A percentile compares a stretch with the other conserved stretches of the same genome.
These are phyloP conservation scores for Lentinula lateritia DNA, from an alignment of 768 basidiomycete genomes.

Conservation along the genomic window DNA sequence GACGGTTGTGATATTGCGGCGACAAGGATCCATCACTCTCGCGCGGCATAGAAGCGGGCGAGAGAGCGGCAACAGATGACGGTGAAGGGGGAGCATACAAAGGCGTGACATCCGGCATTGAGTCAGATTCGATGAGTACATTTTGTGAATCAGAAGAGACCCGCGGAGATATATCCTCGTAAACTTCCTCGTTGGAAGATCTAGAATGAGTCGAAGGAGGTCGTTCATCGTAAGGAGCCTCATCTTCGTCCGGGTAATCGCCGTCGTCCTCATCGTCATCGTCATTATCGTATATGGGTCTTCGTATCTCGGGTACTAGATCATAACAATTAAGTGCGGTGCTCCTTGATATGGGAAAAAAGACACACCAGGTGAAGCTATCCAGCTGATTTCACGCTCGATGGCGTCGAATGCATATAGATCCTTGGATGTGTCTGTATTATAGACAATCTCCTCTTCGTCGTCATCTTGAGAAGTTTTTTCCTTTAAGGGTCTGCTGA, in stretches of 20 bases:
- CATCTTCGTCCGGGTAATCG: slow-evolving; percentile 29
- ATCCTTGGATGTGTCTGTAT: not conserved
- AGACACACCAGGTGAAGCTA: slow-evolving; percentile 63
- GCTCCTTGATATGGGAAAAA: slow-evolving; percentile 3
- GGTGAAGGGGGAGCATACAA: slow-evolving; percentile 43
- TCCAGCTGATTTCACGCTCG: slow-evolving; percentile 67
- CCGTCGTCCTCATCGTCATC: slow-evolving; percentile 44
- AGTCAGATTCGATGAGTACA: slow-evolving; percentile 59
- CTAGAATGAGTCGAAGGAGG: slow-evolving; percentile 36
- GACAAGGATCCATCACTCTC: slow-evolving; percentile 45
- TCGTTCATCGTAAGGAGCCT: slow-evolving; percentile 38
- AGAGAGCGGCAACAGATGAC: slow-evolving; percentile 40
- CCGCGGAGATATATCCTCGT: slow-evolving; percentile 49
- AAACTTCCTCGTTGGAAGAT: slow-evolving; percentile 42
- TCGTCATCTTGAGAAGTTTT: slow-evolving; percentile 51
- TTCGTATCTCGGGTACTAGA: slow-evolving; percentile 56
- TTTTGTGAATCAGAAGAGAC: slow-evolving; percentile 57
- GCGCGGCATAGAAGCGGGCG: slow-evolving; percentile 33
- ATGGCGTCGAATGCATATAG: slow-evolving; percentile 50
- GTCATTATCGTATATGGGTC: slow-evolving; percentile 56
- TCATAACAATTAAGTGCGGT: not conserved
- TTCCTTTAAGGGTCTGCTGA: slow-evolving; percentile 67
- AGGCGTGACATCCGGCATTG: slow-evolving; percentile 44
- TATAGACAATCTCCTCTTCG: slow-evolving; percentile 63
- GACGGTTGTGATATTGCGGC: slow-evolving; percentile 54